Percentiles rank a stretch among this genome's conserved stretches.
Conservation (phyloP, 768 basidiomycete genomes). For the Lentinula raphanica region DNA sequence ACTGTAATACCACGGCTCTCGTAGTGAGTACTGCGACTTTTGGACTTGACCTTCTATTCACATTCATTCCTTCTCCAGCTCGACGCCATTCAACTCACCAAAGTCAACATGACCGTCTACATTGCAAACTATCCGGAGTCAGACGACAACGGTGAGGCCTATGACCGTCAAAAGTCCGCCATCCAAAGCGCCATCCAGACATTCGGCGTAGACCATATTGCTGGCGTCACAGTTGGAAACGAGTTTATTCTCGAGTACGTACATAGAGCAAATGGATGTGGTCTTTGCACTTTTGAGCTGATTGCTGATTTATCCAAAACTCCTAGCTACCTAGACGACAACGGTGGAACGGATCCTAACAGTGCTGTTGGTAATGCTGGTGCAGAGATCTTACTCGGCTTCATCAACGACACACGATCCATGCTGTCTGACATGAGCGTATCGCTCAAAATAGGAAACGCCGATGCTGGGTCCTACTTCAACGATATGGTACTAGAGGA, state of each 20-base stretch:
- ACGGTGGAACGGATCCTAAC: constrained; percentile 52
- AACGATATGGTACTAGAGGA: constrained; percentile 60
- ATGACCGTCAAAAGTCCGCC: constrained; percentile 63
- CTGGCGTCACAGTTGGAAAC: constrained; percentile 87
- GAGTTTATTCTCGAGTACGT: constrained; percentile 79
- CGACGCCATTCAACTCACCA: constrained; percentile 85
- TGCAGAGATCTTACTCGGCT: constrained; percentile 55
- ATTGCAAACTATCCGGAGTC: constrained; percentile 63
- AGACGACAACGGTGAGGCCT: constrained; percentile 59
- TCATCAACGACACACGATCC: constrained; percentile 62
- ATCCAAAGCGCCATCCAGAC: constrained; percentile 65
- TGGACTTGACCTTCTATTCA: neutral
- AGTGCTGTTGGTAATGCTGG: constrained; percentile 54
- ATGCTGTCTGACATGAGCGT: constrained; percentile 54
- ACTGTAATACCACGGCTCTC: constrained; percentile 77
- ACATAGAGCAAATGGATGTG: too few relatives aligned
- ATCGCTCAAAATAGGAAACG: constrained; percentile 63
- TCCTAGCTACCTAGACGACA: constrained; percentile 49
- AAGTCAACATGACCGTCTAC: constrained; percentile 79
- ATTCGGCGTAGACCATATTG: constrained; percentile 72
- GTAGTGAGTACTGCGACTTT: constrained; percentile 40
- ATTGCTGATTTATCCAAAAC: neutral
- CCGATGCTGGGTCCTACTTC: constrained; percentile 86
- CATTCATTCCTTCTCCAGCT: constrained; percentile 34
- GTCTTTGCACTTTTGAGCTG: neutral